Conservation (phyloP, 2,329 filamentous ascomycete species). For the Epichloe gansuensis region DNA sequence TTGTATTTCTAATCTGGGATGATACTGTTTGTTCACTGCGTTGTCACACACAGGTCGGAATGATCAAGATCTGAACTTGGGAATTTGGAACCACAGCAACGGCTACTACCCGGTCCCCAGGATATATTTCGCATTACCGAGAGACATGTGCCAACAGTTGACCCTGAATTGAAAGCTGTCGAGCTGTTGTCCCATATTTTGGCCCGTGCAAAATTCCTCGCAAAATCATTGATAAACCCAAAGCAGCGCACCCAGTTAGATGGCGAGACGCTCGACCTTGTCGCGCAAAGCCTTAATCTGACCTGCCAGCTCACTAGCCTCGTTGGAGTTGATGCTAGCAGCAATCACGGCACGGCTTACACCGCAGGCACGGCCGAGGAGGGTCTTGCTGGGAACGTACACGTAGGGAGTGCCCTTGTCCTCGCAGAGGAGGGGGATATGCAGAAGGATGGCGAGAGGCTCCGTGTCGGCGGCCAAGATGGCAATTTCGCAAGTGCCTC, state of each 20-base stretch:
- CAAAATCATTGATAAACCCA: not conserved
- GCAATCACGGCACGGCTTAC: slow-evolving; percentile 81
- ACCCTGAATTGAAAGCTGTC: not conserved
- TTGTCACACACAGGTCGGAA: too few relatives aligned
- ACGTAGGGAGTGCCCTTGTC: slow-evolving; percentile 58
- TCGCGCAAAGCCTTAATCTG: slow-evolving; percentile 85
- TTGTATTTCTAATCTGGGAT: too few relatives aligned
- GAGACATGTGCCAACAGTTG: not conserved
- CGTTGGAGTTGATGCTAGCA: slow-evolving; percentile 80
- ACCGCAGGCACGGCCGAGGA: slow-evolving; percentile 79
- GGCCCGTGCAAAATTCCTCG: not conserved
- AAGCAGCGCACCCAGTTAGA: slow-evolving; percentile 43
- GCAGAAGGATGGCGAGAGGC: slow-evolving; percentile 77
- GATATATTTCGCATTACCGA: not conserved
- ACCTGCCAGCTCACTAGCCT: slow-evolving; percentile 71
- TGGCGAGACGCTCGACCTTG: slow-evolving; percentile 91
- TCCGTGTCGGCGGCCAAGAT: slow-evolving; percentile 80
- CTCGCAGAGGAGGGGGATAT: slow-evolving; percentile 79
- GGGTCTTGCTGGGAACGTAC: slow-evolving; percentile 65
- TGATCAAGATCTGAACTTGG: too few relatives aligned
- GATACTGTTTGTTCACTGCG: too few relatives aligned
- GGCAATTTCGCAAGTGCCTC: slow-evolving; percentile 80
- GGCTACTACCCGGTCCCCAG: too few relatives aligned
- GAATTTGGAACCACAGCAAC: too few relatives aligned
- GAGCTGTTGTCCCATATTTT: not conserved